These are phyloP conservation scores for Cystobasidium sp. DNA, from an alignment of 1,284 basidiomycete species.

Conservation along the genomic window DNA sequence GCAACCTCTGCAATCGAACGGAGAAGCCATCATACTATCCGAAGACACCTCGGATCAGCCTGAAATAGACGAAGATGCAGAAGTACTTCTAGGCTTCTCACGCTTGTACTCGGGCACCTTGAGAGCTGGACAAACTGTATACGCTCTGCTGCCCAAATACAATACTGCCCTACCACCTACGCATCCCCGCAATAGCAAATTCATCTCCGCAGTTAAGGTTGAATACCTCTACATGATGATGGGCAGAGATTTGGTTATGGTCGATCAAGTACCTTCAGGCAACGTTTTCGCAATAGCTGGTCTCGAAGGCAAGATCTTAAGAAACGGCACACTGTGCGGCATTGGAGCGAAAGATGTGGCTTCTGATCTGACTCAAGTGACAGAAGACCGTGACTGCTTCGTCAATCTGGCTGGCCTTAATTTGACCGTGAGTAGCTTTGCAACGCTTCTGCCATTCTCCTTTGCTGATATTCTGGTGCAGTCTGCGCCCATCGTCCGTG, in stretches of 20 bases:
- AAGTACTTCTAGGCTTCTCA: constrained; percentile 86
- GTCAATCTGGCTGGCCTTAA: constrained; percentile 82
- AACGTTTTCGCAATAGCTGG: constrained; percentile 95
- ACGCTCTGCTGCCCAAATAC: constrained; percentile 88
- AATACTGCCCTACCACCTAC: constrained; percentile 68
- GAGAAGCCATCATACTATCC: constrained; percentile 52
- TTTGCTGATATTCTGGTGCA: constrained; percentile 53
- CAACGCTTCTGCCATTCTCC: background rate
- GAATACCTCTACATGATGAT: constrained; percentile 94
- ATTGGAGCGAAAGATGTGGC: constrained; percentile 56
- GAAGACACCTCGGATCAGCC: constrained; percentile 50
- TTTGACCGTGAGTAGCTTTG: constrained; percentile 65
- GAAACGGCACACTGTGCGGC: constrained; percentile 87
- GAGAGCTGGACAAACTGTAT: constrained; percentile 67
- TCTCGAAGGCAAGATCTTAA: constrained; percentile 84
- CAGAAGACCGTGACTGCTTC: constrained; percentile 62
- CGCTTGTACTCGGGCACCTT: constrained; percentile 90
- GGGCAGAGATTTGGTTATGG: constrained; percentile 88
- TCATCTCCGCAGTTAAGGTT: constrained; percentile 68
- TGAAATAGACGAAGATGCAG: constrained; percentile 56
- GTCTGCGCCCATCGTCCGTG: constrained; percentile 89
- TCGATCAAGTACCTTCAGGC: constrained; percentile 84
- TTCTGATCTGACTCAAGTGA: constrained; percentile 56
- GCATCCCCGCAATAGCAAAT: constrained; percentile 73
- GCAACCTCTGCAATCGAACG: constrained; percentile 8